A percentile compares a stretch with the other conserved stretches of the same genome.
Evolutionary conservation across 352 stramenopile species (phyloP).

Genomic region (Elongisporangium senticosum): DNA sequence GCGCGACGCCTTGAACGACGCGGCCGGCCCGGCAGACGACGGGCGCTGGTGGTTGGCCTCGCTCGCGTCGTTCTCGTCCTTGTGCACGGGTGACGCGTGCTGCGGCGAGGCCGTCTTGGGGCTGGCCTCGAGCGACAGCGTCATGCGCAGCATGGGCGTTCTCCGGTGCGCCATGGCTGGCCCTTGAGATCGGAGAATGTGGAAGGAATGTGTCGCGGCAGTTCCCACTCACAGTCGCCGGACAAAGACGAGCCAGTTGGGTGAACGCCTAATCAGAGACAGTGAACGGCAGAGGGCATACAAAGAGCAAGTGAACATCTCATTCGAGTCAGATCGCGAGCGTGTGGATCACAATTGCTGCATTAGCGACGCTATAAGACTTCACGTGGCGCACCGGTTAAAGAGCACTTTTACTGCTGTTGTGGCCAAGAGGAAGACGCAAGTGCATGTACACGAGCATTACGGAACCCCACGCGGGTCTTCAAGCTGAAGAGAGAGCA

Average conservation of each 20-base stretch:
- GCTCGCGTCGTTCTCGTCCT: conserved; percentile 1
- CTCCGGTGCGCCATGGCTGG: background rate
- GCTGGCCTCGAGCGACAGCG: background rate
- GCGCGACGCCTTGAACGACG: conserved; percentile 27
- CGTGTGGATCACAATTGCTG: too few species aligned
- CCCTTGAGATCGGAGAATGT: background rate
- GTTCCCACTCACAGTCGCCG: background rate
- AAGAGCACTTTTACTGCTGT: too few species aligned
- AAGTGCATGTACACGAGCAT: too few species aligned
- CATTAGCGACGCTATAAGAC: too few species aligned
- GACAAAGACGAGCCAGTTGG: background rate
- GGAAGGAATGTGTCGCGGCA: background rate
- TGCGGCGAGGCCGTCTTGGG: background rate
- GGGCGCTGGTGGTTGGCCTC: conserved; percentile 1
- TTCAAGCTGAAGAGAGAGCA: too few species aligned
- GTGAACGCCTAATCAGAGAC: background rate
- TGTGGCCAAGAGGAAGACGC: too few species aligned
- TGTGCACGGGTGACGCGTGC: background rate
- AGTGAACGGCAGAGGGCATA: background rate
- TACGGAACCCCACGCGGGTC: too few species aligned
- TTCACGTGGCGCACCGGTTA: too few species aligned
- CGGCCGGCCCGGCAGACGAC: background rate
- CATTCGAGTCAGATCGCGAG: too few species aligned
- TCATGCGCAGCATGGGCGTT: background rate
- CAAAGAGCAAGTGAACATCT: too few species aligned